phyloP scores from a whole-genome alignment of 805 yeast genomes.

The Ogataea corticis region DNA sequence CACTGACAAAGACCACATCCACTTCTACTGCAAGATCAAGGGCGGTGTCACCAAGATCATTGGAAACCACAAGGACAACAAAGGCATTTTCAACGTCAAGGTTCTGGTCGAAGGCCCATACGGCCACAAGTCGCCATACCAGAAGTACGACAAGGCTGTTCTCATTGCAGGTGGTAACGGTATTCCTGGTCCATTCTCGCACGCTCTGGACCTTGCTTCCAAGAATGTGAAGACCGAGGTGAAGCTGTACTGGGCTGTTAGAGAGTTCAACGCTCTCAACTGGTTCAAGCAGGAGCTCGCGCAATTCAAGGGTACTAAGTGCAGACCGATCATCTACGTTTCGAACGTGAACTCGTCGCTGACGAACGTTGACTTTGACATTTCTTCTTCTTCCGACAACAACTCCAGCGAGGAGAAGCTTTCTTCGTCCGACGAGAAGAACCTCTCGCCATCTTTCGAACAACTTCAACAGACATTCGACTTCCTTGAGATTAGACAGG shows the following conservation, averaged over 20 bases:
- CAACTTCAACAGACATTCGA: constrained; percentile 30
- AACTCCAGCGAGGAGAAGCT: constrained; percentile 14
- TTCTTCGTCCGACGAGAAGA: constrained; percentile 18
- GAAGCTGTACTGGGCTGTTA: constrained; percentile 64
- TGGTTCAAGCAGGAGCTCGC: constrained; percentile 50
- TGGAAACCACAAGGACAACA: constrained; percentile 32
- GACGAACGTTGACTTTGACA: constrained; percentile 11
- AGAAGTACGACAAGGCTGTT: constrained; percentile 52
- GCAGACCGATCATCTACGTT: constrained; percentile 43
- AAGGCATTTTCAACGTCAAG: constrained; percentile 32
- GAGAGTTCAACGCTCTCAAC: constrained; percentile 49
- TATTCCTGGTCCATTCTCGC: constrained; percentile 57
- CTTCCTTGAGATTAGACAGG: constrained; percentile 43
- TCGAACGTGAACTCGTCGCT: constrained; percentile 34
- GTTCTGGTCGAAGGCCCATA: constrained; percentile 70
- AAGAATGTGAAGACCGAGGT: constrained; percentile 35
- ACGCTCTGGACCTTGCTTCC: constrained; percentile 36
- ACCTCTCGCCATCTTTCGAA: constrained; percentile 10
- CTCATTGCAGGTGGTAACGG: constrained; percentile 78
- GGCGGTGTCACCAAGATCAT: constrained; percentile 56
- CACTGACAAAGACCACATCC: constrained; percentile 38
- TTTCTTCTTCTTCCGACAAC: constrained; percentile 10
- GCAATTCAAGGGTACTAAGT: constrained; percentile 34
- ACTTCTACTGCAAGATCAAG: constrained; percentile 50
- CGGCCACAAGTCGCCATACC: constrained; percentile 55